These are phyloP conservation scores for Perkinsus marinus DNA, from an alignment of 169 alveolate species.

Conservation along the genomic window DNA sequence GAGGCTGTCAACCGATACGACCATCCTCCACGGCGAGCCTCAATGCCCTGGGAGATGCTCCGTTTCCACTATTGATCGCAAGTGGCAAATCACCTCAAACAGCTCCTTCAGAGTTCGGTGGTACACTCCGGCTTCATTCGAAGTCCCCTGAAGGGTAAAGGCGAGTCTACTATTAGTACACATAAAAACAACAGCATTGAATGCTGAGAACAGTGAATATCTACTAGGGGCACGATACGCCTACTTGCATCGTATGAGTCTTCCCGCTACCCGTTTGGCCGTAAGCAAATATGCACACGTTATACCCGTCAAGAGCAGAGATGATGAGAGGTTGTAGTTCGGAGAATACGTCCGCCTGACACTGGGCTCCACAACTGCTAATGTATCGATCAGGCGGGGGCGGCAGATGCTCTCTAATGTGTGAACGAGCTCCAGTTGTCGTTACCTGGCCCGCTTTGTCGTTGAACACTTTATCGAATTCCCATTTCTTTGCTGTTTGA, in stretches of 20 bases:
- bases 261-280: slow-evolving; percentile 55
- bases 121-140: background rate
- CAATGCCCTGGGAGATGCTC: background rate
- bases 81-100: background rate
- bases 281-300: slow-evolving; percentile 51
- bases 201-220: too few relatives aligned
- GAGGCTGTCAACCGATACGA: background rate
- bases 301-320: slow-evolving; percentile 45
- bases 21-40: background rate
- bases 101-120: background rate
- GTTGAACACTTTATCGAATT: background rate
- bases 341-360: slow-evolving; percentile 12
- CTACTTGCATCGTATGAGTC: slow-evolving; percentile 36
- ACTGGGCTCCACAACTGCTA: background rate
- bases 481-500: background rate
- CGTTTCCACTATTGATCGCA: background rate
- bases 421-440: background rate
- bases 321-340: slow-evolving; percentile 10
- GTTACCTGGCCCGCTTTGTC: background rate
- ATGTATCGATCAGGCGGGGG: too few relatives aligned
- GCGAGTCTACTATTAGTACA: too few relatives aligned
- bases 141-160: background rate
- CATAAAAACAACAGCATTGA: too few relatives aligned
- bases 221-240: too few relatives aligned
- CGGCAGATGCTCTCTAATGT: too few relatives aligned